Percentiles rank a stretch among this genome's conserved stretches.
Conservation (phyloP, 768 basidiomycete genomes). For the Pleurotus giganteus region DNA sequence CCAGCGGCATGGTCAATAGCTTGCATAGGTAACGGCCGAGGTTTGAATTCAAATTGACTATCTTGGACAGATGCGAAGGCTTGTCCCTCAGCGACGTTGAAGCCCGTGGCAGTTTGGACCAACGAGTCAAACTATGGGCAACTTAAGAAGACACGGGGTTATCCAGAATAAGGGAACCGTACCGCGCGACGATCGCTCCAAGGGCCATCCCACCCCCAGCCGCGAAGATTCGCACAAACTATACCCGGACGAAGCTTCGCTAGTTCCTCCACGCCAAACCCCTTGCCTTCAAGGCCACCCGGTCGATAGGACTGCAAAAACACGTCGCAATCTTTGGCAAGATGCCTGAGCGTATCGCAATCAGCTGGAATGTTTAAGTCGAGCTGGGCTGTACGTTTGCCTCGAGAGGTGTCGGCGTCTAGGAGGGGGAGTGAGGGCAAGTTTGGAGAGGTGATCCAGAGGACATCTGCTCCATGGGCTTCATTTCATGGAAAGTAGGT, state of each 20-base stretch:
- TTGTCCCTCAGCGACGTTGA: slow-evolving; percentile 55
- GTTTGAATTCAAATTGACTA: slow-evolving; percentile 10
- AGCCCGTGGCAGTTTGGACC: slow-evolving; percentile 60
- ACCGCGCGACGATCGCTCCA: slow-evolving; percentile 56
- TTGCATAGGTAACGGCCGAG: slow-evolving; percentile 51
- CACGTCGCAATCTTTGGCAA: slow-evolving; percentile 47
- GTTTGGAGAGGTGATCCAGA: slow-evolving; percentile 52
- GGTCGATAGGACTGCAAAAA: slow-evolving; percentile 65
- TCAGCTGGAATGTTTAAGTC: slow-evolving; percentile 39
- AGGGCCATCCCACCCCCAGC: slow-evolving; percentile 58
- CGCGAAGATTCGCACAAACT: slow-evolving; percentile 51
- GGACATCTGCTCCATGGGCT: slow-evolving; percentile 60
- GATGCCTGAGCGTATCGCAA: slow-evolving; percentile 26
- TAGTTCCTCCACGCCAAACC: slow-evolving; percentile 45
- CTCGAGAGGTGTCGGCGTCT: slow-evolving; percentile 59
- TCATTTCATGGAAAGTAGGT: too few species aligned
- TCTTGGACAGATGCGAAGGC: slow-evolving; percentile 28
- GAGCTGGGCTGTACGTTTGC: slow-evolving; percentile 62
- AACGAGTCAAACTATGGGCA: slow-evolving; percentile 56
- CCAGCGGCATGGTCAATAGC: slow-evolving; percentile 60
- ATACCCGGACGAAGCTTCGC: slow-evolving; percentile 40
- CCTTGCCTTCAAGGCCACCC: slow-evolving; percentile 42
- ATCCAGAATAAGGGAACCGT: too few species aligned
- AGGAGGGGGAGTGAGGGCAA: slow-evolving; percentile 50
- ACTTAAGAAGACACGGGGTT: too few species aligned